phyloP scores from a whole-genome alignment of 495 filamentous ascomycete species.

The Chaetomium tenue region DNA sequence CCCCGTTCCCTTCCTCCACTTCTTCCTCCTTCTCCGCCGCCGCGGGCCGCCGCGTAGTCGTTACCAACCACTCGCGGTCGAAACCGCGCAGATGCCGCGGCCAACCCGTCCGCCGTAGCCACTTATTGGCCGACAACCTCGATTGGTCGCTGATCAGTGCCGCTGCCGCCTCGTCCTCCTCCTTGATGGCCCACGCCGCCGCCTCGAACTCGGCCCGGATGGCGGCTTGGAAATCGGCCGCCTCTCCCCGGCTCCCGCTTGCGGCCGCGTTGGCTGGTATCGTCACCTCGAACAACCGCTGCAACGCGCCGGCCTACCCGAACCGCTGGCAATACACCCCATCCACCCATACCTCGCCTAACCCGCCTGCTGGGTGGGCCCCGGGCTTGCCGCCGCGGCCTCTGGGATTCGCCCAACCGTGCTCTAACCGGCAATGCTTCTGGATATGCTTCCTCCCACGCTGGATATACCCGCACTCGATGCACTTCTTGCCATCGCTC shows the following conservation, averaged over 20 bases:
- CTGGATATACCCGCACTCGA: not conserved
- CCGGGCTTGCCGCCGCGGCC: not conserved
- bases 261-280: not conserved
- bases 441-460: not conserved
- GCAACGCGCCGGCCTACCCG: not conserved
- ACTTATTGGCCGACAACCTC: constrained; percentile 7
- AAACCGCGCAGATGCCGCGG: constrained; percentile 5
- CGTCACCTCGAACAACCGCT: constrained; percentile 2
- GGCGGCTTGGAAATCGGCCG: not conserved
- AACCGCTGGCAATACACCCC: constrained; percentile 5
- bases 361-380: not conserved
- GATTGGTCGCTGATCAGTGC: constrained; percentile 5
- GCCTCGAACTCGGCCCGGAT: not conserved
- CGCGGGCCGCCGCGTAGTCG: not conserved
- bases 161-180: not conserved
- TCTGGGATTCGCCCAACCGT: not conserved
- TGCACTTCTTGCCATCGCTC: not conserved
- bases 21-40: not conserved
- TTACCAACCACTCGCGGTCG: constrained; percentile 1
- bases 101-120: not conserved
- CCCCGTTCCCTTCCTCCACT: not conserved
- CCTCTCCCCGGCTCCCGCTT: too few relatives aligned
- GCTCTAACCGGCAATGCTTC: constrained; percentile 1
- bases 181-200: not conserved
- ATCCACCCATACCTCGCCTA: constrained; percentile 1